phyloP scores from a whole-genome alignment of 2,329 filamentous ascomycete genomes.

The Leptoxyphium fumago region DNA sequence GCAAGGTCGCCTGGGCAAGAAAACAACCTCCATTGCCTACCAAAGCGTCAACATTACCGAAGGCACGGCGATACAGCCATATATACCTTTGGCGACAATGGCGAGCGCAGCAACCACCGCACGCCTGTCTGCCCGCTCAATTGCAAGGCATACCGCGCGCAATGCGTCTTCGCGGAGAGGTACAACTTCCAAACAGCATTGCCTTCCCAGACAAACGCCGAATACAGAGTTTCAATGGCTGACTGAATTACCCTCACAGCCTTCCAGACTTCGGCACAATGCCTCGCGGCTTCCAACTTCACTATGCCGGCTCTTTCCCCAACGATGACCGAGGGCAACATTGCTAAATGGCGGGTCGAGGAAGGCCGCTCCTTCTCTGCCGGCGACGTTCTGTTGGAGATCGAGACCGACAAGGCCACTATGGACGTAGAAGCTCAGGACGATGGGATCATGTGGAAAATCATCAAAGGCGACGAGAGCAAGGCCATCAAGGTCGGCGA shows the following conservation, averaged over 20 bases:
- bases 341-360: conserved; percentile 71
- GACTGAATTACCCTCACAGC: background rate
- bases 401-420: conserved; percentile 90
- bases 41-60: background rate
- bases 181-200: conserved; percentile 3
- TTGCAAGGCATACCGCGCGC: conserved; percentile 14
- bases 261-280: background rate
- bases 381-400: conserved; percentile 60
- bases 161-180: conserved; percentile 12
- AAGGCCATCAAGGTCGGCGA: conserved; percentile 66
- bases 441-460: conserved; percentile 74
- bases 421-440: conserved; percentile 94
- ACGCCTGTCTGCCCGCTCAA: conserved; percentile 13
- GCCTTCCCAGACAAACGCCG: too few relatives aligned
- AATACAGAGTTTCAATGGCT: background rate
- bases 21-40: background rate
- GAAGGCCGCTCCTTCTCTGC: conserved; percentile 71
- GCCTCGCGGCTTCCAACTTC: conserved; percentile 61
- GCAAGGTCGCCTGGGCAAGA: background rate
- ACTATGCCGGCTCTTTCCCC: conserved; percentile 83
- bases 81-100: conserved; percentile 8
- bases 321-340: conserved; percentile 89
- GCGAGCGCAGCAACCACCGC: conserved; percentile 15
- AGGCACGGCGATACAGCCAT: background rate
- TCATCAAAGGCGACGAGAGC: conserved; percentile 55